Evolutionary conservation across 352 stramenopile species (phyloP).

Genomic region (Blastocystis sp.): DNA sequence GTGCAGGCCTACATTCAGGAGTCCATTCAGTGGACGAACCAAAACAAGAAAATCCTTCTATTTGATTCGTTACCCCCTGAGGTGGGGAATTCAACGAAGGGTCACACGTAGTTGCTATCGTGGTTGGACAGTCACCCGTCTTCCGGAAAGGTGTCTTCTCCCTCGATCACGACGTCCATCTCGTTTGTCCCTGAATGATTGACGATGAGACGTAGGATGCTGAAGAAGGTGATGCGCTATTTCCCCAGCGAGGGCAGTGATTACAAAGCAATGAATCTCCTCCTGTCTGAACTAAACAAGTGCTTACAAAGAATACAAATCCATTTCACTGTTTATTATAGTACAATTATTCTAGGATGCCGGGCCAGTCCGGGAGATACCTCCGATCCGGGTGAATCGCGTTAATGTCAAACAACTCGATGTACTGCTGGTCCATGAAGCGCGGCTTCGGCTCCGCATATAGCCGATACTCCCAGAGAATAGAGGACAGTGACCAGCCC

Average conservation of each 20-base stretch:
- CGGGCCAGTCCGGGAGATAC: constrained; percentile 61
- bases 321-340: constrained; percentile 31
- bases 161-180: constrained; percentile 52
- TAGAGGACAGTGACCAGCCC: constrained; percentile 48
- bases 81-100: background rate
- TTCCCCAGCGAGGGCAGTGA: background rate
- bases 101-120: background rate
- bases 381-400: constrained; percentile 14
- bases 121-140: constrained; percentile 62
- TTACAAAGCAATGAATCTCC: background rate
- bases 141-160: constrained; percentile 35
- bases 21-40: constrained; percentile 62
- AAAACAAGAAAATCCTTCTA: constrained; percentile 14
- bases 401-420: constrained; percentile 62
- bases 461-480: constrained; percentile 61
- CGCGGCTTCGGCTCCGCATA: constrained; percentile 62
- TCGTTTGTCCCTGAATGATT: background rate
- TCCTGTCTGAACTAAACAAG: constrained; percentile 15
- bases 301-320: constrained; percentile 38
- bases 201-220: constrained; percentile 34
- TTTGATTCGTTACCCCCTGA: constrained; percentile 37
- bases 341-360: constrained; percentile 49
- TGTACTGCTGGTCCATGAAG: constrained; percentile 66
- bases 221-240: constrained; percentile 17
- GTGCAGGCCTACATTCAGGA: constrained; percentile 60